Evolutionary conservation across 2,329 filamentous ascomycete genomes (phyloP).

Genomic region (Botrytis squamosa): DNA sequence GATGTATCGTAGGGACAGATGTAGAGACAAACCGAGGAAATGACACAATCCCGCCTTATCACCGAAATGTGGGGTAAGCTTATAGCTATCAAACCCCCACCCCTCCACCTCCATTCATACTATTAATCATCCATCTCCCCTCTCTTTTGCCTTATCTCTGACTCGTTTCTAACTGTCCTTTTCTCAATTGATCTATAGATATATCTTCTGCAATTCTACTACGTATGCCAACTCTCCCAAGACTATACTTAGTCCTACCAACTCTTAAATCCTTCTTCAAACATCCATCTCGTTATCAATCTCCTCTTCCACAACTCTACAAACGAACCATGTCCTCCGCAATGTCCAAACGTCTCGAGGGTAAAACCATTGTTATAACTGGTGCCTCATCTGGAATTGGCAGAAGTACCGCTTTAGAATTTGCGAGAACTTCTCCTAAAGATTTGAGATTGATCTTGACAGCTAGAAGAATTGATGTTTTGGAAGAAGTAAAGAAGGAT

Average conservation of each 20-base stretch:
- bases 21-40: neutral
- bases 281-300: neutral
- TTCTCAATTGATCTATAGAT: neutral
- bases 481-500: conserved; percentile 73
- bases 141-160: neutral
- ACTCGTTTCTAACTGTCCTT: neutral
- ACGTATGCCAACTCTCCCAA: conserved; percentile 7
- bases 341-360: conserved; percentile 78
- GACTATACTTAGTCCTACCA: neutral
- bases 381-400: conserved; percentile 94
- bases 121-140: neutral
- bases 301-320: neutral
- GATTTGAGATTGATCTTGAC: conserved; percentile 83
- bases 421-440: conserved; percentile 78
- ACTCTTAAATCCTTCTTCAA: conserved; percentile 5
- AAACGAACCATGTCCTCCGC: conserved; percentile 60
- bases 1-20: neutral
- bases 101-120: neutral
- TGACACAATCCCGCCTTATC: conserved; percentile 16
- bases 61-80: conserved; percentile 20
- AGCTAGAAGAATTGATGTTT: conserved; percentile 76
- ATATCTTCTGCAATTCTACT: neutral
- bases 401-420: conserved; percentile 79
- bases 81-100: conserved; percentile 16
- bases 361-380: conserved; percentile 90